Percentiles rank a stretch among this genome's conserved stretches.
Conservation (phyloP, 176 grass and related monocot genomes). For the Carex kokanica region DNA sequence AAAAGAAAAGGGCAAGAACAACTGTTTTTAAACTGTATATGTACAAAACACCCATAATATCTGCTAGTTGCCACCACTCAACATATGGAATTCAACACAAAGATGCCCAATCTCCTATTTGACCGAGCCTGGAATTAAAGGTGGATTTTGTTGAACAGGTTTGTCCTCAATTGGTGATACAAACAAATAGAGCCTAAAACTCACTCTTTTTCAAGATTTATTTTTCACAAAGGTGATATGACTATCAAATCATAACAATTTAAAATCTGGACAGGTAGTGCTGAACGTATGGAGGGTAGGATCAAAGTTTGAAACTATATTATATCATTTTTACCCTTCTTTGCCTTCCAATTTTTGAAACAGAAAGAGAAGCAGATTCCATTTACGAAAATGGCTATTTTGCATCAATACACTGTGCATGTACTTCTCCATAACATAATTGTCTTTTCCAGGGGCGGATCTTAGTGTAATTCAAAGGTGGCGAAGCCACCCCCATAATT, state of each 20-base stretch:
- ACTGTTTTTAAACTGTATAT: not conserved
- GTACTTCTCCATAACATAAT: not conserved
- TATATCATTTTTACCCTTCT: not conserved
- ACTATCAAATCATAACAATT: slow-evolving; percentile 2
- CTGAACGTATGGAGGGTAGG: not conserved
- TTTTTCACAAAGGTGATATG: not conserved
- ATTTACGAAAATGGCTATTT: not conserved
- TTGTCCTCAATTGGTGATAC: not conserved
- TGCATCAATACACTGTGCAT: not conserved
- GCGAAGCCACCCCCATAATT: no score
- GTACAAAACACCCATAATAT: not conserved
- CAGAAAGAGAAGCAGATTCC: not conserved
- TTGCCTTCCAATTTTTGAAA: not conserved
- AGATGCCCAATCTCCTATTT: not conserved
- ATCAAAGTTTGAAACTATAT: not conserved
- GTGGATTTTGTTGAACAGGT: not conserved
- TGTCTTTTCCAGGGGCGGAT: not conserved
- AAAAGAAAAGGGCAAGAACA: not conserved
- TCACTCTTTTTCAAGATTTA: not conserved
- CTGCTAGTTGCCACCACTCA: not conserved
- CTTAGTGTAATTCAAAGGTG: no score
- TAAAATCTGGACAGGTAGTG: not conserved
- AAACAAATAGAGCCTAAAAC: not conserved
- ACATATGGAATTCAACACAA: not conserved
- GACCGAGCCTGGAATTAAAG: not conserved